A percentile compares a stretch with the other conserved stretches of the same genome.
Conservation (phyloP, 352 stramenopile species). For the Phytophthora capsici region DNA sequence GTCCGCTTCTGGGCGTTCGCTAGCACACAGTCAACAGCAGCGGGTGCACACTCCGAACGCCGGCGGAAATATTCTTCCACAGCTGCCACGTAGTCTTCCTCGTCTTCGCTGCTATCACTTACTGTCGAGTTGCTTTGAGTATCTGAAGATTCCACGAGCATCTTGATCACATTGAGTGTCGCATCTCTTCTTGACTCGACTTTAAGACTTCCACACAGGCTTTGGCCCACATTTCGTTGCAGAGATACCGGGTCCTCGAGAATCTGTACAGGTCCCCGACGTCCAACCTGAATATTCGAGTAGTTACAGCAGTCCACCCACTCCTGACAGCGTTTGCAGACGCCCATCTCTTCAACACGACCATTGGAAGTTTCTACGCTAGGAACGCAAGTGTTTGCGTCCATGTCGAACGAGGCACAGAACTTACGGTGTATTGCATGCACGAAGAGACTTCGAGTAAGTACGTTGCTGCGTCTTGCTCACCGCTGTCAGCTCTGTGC, state of each 20-base stretch:
- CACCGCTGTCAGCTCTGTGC: slow-evolving; percentile 52
- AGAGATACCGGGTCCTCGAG: slow-evolving; percentile 30
- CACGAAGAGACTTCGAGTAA: slow-evolving; percentile 47
- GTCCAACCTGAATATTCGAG: slow-evolving; percentile 32
- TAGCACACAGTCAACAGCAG: slow-evolving; percentile 34
- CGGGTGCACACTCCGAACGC: slow-evolving; percentile 12
- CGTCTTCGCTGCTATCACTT: slow-evolving; percentile 3
- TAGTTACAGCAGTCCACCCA: slow-evolving; percentile 53
- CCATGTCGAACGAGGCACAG: slow-evolving; percentile 32
- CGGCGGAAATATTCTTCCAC: slow-evolving; percentile 34
- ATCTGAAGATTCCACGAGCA: slow-evolving; percentile 18
- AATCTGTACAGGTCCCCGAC: slow-evolving; percentile 23
- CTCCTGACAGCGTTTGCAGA: slow-evolving; percentile 55
- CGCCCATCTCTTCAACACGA: slow-evolving; percentile 27
- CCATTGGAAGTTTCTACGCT: slow-evolving; percentile 54
- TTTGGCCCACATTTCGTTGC: slow-evolving; percentile 19
- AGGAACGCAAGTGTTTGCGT: slow-evolving; percentile 41
- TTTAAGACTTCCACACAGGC: slow-evolving; percentile 28
- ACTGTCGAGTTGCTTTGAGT: neutral
- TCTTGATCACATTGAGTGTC: slow-evolving; percentile 39
- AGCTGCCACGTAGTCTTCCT: slow-evolving; percentile 30
- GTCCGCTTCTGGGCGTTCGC: slow-evolving; percentile 36
- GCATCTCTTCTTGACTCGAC: slow-evolving; percentile 1
- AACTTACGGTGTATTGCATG: slow-evolving; percentile 55
- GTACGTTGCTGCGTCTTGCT: slow-evolving; percentile 23